Evolutionary conservation across 2,329 filamentous ascomycete species (phyloP), one percentile per base, ranked within the genome.

Genomic region (Colletotrichum chrysophilum): DNA sequence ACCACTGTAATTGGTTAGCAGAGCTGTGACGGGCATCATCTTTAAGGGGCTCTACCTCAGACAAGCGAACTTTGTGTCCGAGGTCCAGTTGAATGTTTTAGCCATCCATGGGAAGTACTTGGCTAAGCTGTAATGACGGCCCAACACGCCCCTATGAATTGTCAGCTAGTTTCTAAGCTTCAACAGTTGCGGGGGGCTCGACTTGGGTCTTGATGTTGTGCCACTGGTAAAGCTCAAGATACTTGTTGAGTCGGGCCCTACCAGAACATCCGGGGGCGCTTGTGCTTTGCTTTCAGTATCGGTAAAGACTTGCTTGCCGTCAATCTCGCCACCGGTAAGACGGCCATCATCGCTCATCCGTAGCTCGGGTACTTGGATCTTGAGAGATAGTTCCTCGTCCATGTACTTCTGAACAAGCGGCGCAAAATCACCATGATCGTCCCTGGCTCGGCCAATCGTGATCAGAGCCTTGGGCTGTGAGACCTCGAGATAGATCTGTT

Each of bases 81-180:
- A 36, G 60, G 60, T 64, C 60, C 60, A 64, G 28, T 64, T 64
- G 83, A 98, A 98, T 3, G 88, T 92, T 84, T 97, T 87, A 0
- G 95, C 92, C 96, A 98, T 98, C 96, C 96, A 98, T n/a, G 93
- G 92, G 82, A 96, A 97, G 86, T 98, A 98, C 80, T 94, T 93
- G 3, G 95, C 91, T 76, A 98, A 87, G 68, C 92, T 94, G 86
- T 94, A 98, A 85, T 98, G 96, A 18, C 96, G 91, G 1, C 96
- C 96, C 73, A 93, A 89, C 18, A 98, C 96, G 79, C 95, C 95
- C 14, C 38, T 67, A 48, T 52, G 16, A 67, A n/a, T 56, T 16
- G 60, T 64, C 60, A 64, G 60, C 60, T 38, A 64, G 21, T 64
- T 12, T 64, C 60, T 38, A 38, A 30, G 34, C 24, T 55, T 67